Percentiles rank a stretch among this genome's conserved stretches.
phyloP scores from a whole-genome alignment of 2,329 filamentous ascomycete species.

The Phaeoacremonium minimum region DNA sequence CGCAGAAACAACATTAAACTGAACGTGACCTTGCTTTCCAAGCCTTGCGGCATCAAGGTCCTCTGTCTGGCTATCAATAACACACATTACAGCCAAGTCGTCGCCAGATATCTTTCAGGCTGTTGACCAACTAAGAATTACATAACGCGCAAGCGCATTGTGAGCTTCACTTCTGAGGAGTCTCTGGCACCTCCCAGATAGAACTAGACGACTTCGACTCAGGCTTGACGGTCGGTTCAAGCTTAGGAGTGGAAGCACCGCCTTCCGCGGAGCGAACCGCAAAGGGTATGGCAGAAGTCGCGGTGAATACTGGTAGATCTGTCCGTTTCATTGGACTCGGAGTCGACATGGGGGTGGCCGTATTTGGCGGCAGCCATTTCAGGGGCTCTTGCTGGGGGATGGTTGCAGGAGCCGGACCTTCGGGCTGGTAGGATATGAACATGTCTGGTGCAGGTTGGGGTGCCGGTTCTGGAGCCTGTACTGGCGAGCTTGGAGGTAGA shows the following conservation, averaged over 20 bases:
- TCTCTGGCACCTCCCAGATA: conserved; percentile 28
- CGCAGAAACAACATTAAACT: no score
- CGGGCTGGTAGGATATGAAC: conserved; percentile 52
- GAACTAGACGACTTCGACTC: conserved; percentile 12
- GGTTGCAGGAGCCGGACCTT: conserved; percentile 39
- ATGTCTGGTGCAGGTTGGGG: conserved; percentile 24
- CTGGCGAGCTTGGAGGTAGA: neutral
- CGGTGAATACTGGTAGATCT: conserved; percentile 31
- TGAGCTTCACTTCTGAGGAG: conserved; percentile 18
- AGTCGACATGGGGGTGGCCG: conserved; percentile 26
- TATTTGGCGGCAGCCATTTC: conserved; percentile 49
- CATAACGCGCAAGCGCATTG: no score
- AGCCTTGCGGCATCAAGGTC: no score
- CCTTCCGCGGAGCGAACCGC: conserved; percentile 19
- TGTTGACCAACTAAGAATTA: no score
- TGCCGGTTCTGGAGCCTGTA: conserved; percentile 2
- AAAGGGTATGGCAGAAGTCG: conserved; percentile 45
- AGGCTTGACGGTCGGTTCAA: conserved; percentile 3
- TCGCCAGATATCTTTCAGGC: no score
- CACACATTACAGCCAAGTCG: no score
- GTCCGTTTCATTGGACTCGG: conserved; percentile 31
- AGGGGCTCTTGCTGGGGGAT: conserved; percentile 33
- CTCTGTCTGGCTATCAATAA: no score
- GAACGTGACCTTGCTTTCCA: no score
- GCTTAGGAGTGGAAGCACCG: neutral